Percentiles rank a stretch among this genome's conserved stretches.
Conservation (phyloP, 2,329 filamentous ascomycete genomes). For the Nigrospora sphaerica region DNA sequence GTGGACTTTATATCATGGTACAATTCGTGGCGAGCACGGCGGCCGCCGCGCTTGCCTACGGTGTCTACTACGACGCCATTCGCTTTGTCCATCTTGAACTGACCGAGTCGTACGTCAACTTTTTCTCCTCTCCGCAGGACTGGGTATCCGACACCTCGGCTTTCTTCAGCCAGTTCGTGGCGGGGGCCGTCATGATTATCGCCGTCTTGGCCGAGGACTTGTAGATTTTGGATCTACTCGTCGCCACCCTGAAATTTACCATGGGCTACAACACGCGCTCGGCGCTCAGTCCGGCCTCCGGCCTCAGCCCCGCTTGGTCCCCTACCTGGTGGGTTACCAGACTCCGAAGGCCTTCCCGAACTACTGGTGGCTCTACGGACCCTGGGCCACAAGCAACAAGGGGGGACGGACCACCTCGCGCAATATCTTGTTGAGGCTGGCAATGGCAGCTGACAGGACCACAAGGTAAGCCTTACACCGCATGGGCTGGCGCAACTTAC, state of each 20-base stretch:
- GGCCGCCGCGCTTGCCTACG: conserved; percentile 22
- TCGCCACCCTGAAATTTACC: conserved; percentile 26
- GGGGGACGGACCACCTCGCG: no score
- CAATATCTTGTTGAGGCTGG: no score
- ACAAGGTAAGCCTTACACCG: no score
- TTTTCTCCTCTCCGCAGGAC: conserved; percentile 24
- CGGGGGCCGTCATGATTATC: conserved; percentile 26
- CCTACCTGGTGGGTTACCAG: neutral
- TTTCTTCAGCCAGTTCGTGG: conserved; percentile 27
- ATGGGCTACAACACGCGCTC: conserved; percentile 29
- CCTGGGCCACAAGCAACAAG: conserved; percentile 6
- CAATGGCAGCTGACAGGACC: no score
- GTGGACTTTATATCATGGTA: conserved; percentile 18
- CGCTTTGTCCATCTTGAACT: conserved; percentile 21
- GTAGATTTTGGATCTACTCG: conserved; percentile 25
- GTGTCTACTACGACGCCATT: conserved; percentile 22
- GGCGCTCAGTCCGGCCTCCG: conserved; percentile 28
- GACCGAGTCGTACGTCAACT: conserved; percentile 19
- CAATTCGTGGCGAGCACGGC: conserved; percentile 23
- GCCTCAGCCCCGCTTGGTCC: conserved; percentile 21
- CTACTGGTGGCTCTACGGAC: conserved; percentile 25
- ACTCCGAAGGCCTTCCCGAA: conserved; percentile 18
- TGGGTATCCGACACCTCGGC: conserved; percentile 19
- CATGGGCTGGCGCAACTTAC: no score
- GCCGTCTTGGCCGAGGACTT: conserved; percentile 28